phyloP scores from a whole-genome alignment of 2,329 filamentous ascomycete species.

The Harringtonia lauricola region DNA sequence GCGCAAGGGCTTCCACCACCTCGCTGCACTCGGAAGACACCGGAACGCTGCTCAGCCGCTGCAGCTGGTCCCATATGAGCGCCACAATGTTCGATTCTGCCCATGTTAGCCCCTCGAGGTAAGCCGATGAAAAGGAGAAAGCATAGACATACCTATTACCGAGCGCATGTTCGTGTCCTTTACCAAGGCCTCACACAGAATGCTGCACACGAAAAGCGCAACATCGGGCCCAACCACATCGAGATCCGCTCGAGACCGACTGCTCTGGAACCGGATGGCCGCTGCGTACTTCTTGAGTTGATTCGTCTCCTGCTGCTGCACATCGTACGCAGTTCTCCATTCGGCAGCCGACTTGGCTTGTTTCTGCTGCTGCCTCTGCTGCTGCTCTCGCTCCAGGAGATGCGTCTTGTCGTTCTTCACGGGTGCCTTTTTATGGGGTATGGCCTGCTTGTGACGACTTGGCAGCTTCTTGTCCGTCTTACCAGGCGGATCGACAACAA shows the following conservation, averaged over 20 bases:
- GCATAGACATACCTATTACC: no score
- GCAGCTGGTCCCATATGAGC: slow-evolving; percentile 12
- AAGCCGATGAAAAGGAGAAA: background rate
- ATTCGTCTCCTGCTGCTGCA: slow-evolving; percentile 33
- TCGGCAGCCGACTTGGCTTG: slow-evolving; percentile 18
- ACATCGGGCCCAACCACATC: slow-evolving; percentile 21
- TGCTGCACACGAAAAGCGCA: slow-evolving; percentile 23
- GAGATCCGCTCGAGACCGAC: slow-evolving; percentile 23
- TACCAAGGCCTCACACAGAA: slow-evolving; percentile 14
- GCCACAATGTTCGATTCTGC: slow-evolving; percentile 6
- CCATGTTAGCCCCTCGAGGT: background rate
- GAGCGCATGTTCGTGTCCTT: background rate
- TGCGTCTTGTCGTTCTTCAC: slow-evolving; percentile 24
- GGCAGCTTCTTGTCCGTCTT: no score
- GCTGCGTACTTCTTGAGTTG: slow-evolving; percentile 34
- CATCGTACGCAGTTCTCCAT: slow-evolving; percentile 32
- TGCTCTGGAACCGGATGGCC: slow-evolving; percentile 33
- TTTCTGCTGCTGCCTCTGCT: slow-evolving; percentile 24
- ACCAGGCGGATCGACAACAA: slow-evolving; percentile 45
- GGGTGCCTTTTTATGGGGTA: slow-evolving; percentile 15
- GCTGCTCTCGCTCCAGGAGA: slow-evolving; percentile 21
- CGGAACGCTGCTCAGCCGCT: slow-evolving; percentile 4
- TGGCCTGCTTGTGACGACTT: slow-evolving; percentile 8
- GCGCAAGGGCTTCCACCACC: slow-evolving; percentile 3
- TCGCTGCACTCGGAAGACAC: slow-evolving; percentile 4